phyloP scores from a whole-genome alignment of 805 yeast species.

The Metschnikowia vanudenii region DNA sequence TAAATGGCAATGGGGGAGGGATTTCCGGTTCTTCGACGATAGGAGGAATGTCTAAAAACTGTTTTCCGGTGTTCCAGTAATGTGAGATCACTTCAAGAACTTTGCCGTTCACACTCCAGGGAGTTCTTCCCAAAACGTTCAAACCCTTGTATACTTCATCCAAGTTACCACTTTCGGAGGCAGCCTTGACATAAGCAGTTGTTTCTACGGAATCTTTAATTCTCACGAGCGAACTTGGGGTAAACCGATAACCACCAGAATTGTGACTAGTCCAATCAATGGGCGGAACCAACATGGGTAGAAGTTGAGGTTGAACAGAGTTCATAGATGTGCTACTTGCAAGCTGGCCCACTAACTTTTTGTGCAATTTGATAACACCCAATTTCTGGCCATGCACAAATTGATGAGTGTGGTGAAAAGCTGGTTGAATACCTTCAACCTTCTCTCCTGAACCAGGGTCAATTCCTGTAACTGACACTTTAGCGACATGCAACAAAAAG shows the following conservation, averaged over 20 bases:
- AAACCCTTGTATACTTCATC: conserved; percentile 69
- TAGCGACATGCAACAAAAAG: conserved; percentile 75
- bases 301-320: conserved; percentile 75
- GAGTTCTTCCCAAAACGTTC: conserved; percentile 57
- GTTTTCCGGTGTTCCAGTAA: conserved; percentile 85
- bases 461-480: conserved; percentile 69
- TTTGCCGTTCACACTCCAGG: conserved; percentile 86
- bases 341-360: conserved; percentile 60
- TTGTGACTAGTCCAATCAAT: conserved; percentile 80
- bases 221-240: conserved; percentile 65
- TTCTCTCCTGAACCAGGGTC: conserved; percentile 75
- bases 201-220: conserved; percentile 88
- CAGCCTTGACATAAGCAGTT: conserved; percentile 81
- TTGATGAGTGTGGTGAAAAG: conserved; percentile 86
- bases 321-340: conserved; percentile 64
- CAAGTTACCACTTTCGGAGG: conserved; percentile 65
- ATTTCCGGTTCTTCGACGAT: conserved; percentile 42
- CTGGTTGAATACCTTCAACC: conserved; percentile 79
- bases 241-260: conserved; percentile 79
- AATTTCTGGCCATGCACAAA: conserved; percentile 73
- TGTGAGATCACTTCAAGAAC: conserved; percentile 67
- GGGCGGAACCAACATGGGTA: conserved; percentile 94
- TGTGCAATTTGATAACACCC: conserved; percentile 80
- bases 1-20: conserved; percentile 52
- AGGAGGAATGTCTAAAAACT: conserved; percentile 69